Evolutionary conservation across 495 filamentous ascomycete species (phyloP).

Genomic region (Xylaria grammica): DNA sequence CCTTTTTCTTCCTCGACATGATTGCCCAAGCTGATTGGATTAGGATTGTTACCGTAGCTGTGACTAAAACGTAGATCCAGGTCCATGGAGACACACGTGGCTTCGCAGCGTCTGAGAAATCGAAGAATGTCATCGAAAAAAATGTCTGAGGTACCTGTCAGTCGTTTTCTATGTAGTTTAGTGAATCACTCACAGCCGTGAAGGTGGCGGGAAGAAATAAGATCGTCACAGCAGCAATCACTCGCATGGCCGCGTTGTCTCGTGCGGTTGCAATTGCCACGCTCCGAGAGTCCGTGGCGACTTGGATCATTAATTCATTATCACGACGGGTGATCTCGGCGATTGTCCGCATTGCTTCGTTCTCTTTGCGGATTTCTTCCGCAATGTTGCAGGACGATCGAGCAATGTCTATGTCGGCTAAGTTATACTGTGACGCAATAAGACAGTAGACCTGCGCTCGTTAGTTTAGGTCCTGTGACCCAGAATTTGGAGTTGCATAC

Average conservation of each 20-base stretch:
- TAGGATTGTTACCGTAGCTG: background rate
- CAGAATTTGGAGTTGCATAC: background rate
- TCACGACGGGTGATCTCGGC: background rate
- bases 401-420: background rate
- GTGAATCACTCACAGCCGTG: background rate
- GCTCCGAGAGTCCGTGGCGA: background rate
- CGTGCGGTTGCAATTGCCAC: background rate
- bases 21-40: background rate
- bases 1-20: background rate
- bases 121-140: background rate
- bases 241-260: slow-evolving; percentile 40
- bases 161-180: background rate
- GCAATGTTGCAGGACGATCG: background rate
- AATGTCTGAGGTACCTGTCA: background rate
- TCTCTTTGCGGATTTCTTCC: background rate
- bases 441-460: background rate
- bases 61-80: background rate
- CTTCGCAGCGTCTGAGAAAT: background rate
- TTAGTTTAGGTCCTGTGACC: background rate
- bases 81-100: background rate
- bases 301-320: background rate
- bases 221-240: slow-evolving; percentile 30
- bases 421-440: background rate
- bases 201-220: slow-evolving; percentile 34
- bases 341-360: background rate